phyloP scores from a whole-genome alignment of 139 green algal genomes.

The Auxenochlorella pyrenoidosa region DNA sequence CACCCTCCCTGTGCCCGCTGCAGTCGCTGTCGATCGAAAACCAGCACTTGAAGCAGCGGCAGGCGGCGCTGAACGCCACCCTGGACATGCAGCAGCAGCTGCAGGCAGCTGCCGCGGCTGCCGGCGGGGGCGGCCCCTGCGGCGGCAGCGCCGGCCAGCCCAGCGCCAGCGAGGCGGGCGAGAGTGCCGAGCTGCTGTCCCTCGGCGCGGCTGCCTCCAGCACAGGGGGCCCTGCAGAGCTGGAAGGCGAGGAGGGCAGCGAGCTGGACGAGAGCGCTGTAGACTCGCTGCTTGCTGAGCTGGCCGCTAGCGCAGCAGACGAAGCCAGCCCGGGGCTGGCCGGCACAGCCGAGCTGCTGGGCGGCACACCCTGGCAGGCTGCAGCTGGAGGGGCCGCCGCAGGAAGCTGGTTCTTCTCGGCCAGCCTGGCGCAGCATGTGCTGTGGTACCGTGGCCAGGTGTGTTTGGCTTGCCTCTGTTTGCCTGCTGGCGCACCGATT shows the following conservation, averaged over 20 bases:
- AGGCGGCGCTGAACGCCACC: conserved; percentile 16
- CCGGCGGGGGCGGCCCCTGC: background rate
- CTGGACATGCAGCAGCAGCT: conserved; percentile 25
- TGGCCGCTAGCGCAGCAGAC: background rate
- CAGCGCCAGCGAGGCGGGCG: conserved; percentile 1
- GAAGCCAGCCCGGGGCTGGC: background rate
- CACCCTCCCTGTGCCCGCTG: too few relatives aligned
- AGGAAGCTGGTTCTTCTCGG: conserved; percentile 10
- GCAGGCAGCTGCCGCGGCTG: background rate
- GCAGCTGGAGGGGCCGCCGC: background rate
- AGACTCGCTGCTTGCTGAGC: background rate
- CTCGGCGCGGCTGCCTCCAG: background rate
- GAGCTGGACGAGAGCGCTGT: background rate
- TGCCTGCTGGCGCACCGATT: too few relatives aligned
- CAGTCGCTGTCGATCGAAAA: conserved; percentile 10
- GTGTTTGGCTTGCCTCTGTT: background rate
- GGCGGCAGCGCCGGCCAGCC: background rate
- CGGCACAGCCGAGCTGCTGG: background rate
- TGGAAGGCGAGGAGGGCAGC: background rate
- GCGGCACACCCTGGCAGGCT: background rate
- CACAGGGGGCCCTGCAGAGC: background rate
- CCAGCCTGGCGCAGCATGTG: conserved; percentile 12
- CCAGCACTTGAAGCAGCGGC: conserved; percentile 25
- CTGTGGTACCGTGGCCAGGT: conserved; percentile 8
- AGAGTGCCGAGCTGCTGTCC: background rate